phyloP scores from a whole-genome alignment of 2,329 filamentous ascomycete species.

The Exophiala aquamarina region DNA sequence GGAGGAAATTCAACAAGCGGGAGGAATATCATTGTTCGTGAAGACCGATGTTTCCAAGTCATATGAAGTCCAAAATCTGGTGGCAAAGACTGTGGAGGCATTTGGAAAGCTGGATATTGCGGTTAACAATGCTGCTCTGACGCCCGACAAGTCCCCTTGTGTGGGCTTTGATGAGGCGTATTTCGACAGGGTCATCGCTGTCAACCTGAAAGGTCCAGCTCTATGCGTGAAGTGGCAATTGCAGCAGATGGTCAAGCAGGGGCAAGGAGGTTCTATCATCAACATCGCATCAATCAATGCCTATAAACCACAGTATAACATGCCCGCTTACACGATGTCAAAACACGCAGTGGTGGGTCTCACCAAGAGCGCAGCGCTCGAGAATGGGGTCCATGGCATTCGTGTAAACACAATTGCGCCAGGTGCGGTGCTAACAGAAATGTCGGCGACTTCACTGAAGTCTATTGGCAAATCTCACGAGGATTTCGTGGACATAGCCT shows the following conservation, averaged over 20 bases:
- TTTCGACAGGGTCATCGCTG: conserved; percentile 39
- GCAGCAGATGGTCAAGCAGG: conserved; percentile 41
- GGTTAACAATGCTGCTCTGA: conserved; percentile 13
- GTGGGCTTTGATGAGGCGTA: conserved; percentile 42
- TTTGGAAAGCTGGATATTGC: conserved; percentile 22
- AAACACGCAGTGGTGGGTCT: conserved; percentile 46
- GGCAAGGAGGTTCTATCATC: conserved; percentile 40
- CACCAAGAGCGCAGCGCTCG: conserved; percentile 39
- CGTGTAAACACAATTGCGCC: conserved; percentile 35
- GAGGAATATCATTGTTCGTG: conserved; percentile 7
- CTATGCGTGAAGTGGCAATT: conserved; percentile 41
- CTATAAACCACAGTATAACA: conserved; percentile 26
- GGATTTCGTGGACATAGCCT: conserved; percentile 19
- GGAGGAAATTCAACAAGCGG: conserved; percentile 7
- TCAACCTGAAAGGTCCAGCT: conserved; percentile 42
- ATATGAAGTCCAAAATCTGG: conserved; percentile 3
- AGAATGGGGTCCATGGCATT: conserved; percentile 33
- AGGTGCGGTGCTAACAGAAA: conserved; percentile 5
- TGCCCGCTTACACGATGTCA: conserved; percentile 42
- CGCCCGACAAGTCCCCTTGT: conserved; percentile 24
- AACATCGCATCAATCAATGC: conserved; percentile 46
- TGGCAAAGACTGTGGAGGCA: conserved; percentile 2
- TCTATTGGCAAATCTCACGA: conserved; percentile 25
- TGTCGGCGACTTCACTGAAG: conserved; percentile 14
- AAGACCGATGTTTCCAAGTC: conserved; percentile 6